Evolutionary conservation across 305 asterid genomes (phyloP).

Genomic region (Fraxinus greggii): DNA sequence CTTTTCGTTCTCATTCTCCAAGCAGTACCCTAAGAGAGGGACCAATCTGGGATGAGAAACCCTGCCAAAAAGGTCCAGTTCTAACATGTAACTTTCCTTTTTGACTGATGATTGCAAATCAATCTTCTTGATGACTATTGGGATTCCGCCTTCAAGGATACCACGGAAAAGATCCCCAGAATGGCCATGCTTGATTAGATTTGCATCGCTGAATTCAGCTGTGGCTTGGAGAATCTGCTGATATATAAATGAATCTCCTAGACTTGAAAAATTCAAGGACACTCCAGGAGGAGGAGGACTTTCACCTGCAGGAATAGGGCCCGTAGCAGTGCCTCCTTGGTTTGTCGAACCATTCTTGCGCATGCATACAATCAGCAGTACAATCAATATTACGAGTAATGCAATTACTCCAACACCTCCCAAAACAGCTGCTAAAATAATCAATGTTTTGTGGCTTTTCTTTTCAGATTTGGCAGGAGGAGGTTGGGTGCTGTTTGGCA

Average conservation of each 20-base stretch:
- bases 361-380: slow-evolving; percentile 34
- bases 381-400: slow-evolving; percentile 27
- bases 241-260: slow-evolving; percentile 65
- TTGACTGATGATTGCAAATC: slow-evolving; percentile 49
- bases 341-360: slow-evolving; percentile 41
- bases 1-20: slow-evolving; percentile 80
- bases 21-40: slow-evolving; percentile 79
- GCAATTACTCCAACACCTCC: slow-evolving; percentile 41
- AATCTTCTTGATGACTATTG: slow-evolving; percentile 64
- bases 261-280: slow-evolving; percentile 43
- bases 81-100: slow-evolving; percentile 59
- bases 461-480: slow-evolving; percentile 33
- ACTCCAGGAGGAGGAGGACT: slow-evolving; percentile 39
- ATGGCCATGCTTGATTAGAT: slow-evolving; percentile 72
- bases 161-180: slow-evolving; percentile 84
- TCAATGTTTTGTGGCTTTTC: slow-evolving; percentile 32
- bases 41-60: slow-evolving; percentile 76
- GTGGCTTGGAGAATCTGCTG: slow-evolving; percentile 77
- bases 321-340: slow-evolving; percentile 48
- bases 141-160: slow-evolving; percentile 64
- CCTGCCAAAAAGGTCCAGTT: slow-evolving; percentile 67
- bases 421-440: slow-evolving; percentile 46
- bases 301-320: slow-evolving; percentile 45
- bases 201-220: slow-evolving; percentile 53
- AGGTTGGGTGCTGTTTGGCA: slow-evolving; percentile 36